Base-by-base conservation (phyloP, 176 grass and related monocot species). In the Miscanthus lutarioriparius region DNA sequence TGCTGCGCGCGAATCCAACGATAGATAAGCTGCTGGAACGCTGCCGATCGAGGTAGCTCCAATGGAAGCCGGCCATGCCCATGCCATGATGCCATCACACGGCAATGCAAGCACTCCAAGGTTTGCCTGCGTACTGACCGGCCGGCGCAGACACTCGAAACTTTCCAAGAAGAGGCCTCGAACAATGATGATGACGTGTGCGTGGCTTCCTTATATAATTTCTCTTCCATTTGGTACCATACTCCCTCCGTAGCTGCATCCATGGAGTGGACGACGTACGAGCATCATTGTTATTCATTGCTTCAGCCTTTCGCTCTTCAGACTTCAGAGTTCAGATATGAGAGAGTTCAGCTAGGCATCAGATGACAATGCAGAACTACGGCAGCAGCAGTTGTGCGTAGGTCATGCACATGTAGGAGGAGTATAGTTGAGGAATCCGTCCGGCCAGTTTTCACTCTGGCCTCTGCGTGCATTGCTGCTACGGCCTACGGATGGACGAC, bases 391-490 rank as follows among this genome's bases (percentile, higher is more conserved):
- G 64, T 20, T 43, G 37, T 41, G 47, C 66, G 12, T 56, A 70
- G 75, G 85, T 87, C 85, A 87, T 67, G 70, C 78, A 59, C 71
- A 86, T 64, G 84, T 54, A 32, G 3, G n/a, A n/a, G n/a, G n/a
- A n/a, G n/a, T n/a, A n/a, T n/a, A n/a, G n/a, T n/a, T n/a, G n/a
- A n/a, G n/a, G 62, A 23, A 83, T 83, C 62, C 75, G 48, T 43
- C 40, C 40, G 40, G 22, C 28, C 4, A 17, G 7, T 48, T 49
- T 25, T 56, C 13, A n/a, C 35, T 12, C 35, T 25, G 37, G n/a
- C 22, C 22, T 61, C 49, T 17, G 4, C 41, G 44, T 47, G 44
- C 44, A 12, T 12, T 11, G 10, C 41, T 36, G 35, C 5, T 36
- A 36, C 4, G 35, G 2, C 32, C 32, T 36, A 36, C 35, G 4